A percentile compares a stretch with the other conserved stretches of the same genome.
Evolutionary conservation across 2,329 filamentous ascomycete genomes (phyloP).

Genomic region (Aspergillus carbonarius): DNA sequence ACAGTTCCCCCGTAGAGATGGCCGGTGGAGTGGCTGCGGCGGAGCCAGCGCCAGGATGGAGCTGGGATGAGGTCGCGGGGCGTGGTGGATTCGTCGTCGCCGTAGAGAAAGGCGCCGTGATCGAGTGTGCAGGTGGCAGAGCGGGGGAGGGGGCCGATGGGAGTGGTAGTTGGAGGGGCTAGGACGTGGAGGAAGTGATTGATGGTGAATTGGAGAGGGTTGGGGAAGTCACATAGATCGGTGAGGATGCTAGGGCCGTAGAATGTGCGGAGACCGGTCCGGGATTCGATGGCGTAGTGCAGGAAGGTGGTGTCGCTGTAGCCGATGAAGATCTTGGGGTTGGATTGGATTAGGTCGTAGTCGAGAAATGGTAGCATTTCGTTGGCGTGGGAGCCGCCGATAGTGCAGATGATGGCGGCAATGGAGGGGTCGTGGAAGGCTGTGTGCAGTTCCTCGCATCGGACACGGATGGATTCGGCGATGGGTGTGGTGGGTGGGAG

Average conservation of each 20-base stretch:
- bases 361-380: constrained; percentile 29
- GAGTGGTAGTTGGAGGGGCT: background rate
- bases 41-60: background rate
- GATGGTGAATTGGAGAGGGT: constrained; percentile 6
- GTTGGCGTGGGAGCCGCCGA: constrained; percentile 26
- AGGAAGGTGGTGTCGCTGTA: constrained; percentile 33
- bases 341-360: constrained; percentile 25
- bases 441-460: constrained; percentile 7
- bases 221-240: constrained; percentile 22
- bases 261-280: constrained; percentile 17
- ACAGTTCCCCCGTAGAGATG: constrained; percentile 38
- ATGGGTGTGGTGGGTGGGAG: background rate
- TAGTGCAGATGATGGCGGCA: constrained; percentile 27
- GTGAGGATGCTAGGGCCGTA: constrained; percentile 29
- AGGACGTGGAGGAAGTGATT: constrained; percentile 7
- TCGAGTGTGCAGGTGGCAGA: background rate
- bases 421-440: constrained; percentile 19
- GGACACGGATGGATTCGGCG: constrained; percentile 7
- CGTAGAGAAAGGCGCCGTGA: background rate
- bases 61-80: background rate
- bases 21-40: constrained; percentile 20
- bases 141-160: background rate
- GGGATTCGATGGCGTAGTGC: constrained; percentile 13
- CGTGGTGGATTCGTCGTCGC: background rate
- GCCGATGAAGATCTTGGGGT: constrained; percentile 36